phyloP scores from a whole-genome alignment of 768 basidiomycete species.

The Calocybe cyanea region DNA sequence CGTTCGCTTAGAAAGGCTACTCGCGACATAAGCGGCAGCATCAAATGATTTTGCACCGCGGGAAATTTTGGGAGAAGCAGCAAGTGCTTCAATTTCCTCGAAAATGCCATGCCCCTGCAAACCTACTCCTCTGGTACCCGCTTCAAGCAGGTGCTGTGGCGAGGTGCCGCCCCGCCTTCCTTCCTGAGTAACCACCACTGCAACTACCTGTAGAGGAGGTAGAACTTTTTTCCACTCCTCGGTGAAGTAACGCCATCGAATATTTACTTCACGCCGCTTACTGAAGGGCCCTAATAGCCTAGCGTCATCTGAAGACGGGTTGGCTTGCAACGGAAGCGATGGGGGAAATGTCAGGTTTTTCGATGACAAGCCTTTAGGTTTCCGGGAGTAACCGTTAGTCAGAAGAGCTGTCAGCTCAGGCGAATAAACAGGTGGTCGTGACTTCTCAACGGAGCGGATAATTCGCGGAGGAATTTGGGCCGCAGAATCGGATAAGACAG shows the following conservation, averaged over 20 bases:
- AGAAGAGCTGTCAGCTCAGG: slow-evolving; percentile 60
- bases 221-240: slow-evolving; percentile 49
- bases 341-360: slow-evolving; percentile 46
- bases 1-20: neutral
- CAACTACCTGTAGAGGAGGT: slow-evolving; percentile 56
- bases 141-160: slow-evolving; percentile 11
- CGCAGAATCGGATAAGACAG: slow-evolving; percentile 47
- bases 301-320: slow-evolving; percentile 56
- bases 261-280: slow-evolving; percentile 71
- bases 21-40: neutral
- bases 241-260: slow-evolving; percentile 63
- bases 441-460: slow-evolving; percentile 47
- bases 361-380: slow-evolving; percentile 39
- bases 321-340: slow-evolving; percentile 51
- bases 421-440: slow-evolving; percentile 64
- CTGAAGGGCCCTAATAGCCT: slow-evolving; percentile 60
- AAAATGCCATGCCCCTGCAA: slow-evolving; percentile 41
- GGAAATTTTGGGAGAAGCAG: slow-evolving; percentile 19
- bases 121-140: slow-evolving; percentile 31
- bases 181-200: slow-evolving; percentile 13
- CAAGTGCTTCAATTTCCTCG: slow-evolving; percentile 42
- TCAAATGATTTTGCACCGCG: slow-evolving; percentile 30
- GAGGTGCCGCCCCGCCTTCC: slow-evolving; percentile 5
- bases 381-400: slow-evolving; percentile 44
- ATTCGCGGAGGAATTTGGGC: slow-evolving; percentile 40